phyloP scores from a whole-genome alignment of 306 rosid genomes.

The Acacia melanoxylon region DNA sequence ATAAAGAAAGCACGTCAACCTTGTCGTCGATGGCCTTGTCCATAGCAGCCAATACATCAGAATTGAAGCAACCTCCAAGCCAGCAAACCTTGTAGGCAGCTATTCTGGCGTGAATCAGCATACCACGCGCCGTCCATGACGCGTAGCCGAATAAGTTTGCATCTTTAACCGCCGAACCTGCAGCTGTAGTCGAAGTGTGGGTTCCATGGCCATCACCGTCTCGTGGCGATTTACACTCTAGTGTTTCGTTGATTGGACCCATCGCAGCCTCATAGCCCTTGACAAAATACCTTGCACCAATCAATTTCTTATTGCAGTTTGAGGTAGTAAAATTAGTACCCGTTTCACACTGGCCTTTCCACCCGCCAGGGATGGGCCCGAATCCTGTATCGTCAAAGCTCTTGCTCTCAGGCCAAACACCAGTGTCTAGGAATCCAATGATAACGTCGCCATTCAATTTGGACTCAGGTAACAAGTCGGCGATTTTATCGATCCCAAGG shows the following conservation, averaged over 20 bases:
- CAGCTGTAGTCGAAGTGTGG: constrained; percentile 76
- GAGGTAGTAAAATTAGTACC: constrained; percentile 61
- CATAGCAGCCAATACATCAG: constrained; percentile 69
- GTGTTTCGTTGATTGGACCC: constrained; percentile 48
- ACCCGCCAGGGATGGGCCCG: constrained; percentile 61
- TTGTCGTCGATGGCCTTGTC: constrained; percentile 73
- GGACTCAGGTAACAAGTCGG: constrained; percentile 28
- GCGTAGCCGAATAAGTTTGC: constrained; percentile 68
- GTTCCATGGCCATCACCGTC: constrained; percentile 85
- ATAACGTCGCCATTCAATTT: constrained; percentile 42
- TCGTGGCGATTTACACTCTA: constrained; percentile 58
- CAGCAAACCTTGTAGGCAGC: constrained; percentile 82
- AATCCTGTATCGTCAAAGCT: constrained; percentile 68
- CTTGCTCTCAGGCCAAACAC: constrained; percentile 88
- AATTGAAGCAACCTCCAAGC: constrained; percentile 47
- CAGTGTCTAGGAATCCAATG: constrained; percentile 71
- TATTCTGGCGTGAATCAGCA: constrained; percentile 68
- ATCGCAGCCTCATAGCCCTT: constrained; percentile 47
- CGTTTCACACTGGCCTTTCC: constrained; percentile 74
- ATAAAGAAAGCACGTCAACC: constrained; percentile 70
- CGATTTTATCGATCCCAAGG: constrained; percentile 59
- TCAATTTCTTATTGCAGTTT: constrained; percentile 65
- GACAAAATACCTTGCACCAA: constrained; percentile 70
- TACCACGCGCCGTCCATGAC: constrained; percentile 75
- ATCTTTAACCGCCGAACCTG: constrained; percentile 55